A percentile compares a stretch with the other conserved stretches of the same genome.
Conservation (phyloP, 768 basidiomycete species). For the Leccinellum rugosiceps region DNA sequence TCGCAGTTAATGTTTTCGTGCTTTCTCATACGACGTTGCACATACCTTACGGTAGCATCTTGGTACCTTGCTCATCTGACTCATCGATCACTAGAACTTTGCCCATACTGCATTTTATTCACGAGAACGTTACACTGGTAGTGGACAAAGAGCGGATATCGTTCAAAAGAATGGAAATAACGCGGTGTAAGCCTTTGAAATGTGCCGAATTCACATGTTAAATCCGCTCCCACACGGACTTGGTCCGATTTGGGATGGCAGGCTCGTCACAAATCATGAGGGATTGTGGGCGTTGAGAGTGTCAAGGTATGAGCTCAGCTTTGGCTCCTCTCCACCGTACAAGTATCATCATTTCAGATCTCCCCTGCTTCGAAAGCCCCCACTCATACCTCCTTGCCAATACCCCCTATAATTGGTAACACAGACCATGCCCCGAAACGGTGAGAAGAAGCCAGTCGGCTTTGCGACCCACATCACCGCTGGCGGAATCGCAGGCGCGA, state of each 20-base stretch:
- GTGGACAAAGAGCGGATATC: constrained; percentile 25
- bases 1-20: constrained; percentile 9
- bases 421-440: constrained; percentile 47
- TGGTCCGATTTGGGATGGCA: constrained; percentile 6
- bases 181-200: constrained; percentile 14
- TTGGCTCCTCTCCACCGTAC: neutral
- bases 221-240: constrained; percentile 9
- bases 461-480: constrained; percentile 91
- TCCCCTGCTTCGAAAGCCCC: neutral
- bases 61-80: neutral
- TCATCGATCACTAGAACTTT: constrained; percentile 4
- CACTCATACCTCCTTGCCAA: neutral
- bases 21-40: constrained; percentile 7
- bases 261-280: constrained; percentile 17
- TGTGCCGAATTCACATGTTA: constrained; percentile 33
- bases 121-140: neutral
- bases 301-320: neutral
- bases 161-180: constrained; percentile 8
- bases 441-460: constrained; percentile 72
- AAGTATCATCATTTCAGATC: neutral
- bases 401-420: neutral
- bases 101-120: neutral
- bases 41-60: neutral
- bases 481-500: constrained; percentile 90
- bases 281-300: constrained; percentile 3